Percentiles rank a stretch among this genome's conserved stretches.
Conservation (phyloP, 352 stramenopile genomes). For the Phytopythium sindhum region DNA sequence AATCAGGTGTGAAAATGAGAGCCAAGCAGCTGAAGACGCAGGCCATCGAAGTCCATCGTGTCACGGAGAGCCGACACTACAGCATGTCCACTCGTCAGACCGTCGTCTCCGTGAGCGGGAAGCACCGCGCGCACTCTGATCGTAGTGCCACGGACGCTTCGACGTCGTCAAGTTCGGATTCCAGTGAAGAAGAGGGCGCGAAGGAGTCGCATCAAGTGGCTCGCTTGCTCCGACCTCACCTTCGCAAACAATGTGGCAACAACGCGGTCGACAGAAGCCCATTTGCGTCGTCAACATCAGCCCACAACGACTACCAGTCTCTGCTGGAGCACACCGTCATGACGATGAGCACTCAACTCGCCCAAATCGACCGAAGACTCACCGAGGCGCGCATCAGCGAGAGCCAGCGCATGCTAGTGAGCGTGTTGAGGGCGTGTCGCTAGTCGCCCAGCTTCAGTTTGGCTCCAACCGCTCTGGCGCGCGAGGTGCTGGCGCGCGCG, state of each 20-base stretch:
- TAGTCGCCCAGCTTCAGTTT: neutral
- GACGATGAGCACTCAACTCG: neutral
- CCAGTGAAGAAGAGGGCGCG: neutral
- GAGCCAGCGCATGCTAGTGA: constrained; percentile 4
- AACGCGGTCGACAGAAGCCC: too few species aligned
- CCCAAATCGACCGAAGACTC: neutral
- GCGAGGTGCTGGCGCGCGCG: neutral
- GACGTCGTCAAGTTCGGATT: neutral
- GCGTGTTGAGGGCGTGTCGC: neutral
- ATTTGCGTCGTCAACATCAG: too few species aligned
- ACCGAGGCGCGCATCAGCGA: constrained; percentile 1
- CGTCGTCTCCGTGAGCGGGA: too few species aligned
- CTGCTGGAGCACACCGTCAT: neutral
- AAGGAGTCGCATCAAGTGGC: neutral
- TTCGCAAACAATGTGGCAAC: neutral
- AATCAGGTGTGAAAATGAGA: neutral
- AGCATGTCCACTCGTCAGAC: neutral
- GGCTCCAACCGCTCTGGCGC: neutral
- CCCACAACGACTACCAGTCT: neutral
- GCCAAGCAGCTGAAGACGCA: neutral
- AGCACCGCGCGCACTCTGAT: too few species aligned
- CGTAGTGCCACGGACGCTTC: neutral
- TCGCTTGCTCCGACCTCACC: neutral
- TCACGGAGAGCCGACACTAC: neutral
- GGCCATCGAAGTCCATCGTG: neutral